Evolutionary conservation across 2,329 filamentous ascomycete genomes (phyloP).

Genomic region (Didymella arachidicola): DNA sequence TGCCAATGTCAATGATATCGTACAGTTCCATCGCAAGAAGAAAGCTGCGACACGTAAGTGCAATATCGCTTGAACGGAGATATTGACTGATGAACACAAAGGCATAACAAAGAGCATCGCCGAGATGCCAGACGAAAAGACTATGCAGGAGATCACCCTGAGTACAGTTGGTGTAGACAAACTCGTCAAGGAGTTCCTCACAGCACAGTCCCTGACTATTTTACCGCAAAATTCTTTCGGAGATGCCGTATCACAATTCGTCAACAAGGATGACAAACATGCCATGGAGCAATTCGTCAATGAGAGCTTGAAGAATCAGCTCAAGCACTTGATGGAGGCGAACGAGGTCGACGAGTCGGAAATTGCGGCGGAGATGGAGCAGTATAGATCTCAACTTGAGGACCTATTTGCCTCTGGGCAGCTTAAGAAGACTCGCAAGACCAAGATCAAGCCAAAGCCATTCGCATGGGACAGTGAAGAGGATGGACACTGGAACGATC

Average conservation of each 20-base stretch:
- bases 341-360: conserved; percentile 73
- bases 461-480: conserved; percentile 87
- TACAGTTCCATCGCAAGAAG: conserved; percentile 93
- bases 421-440: conserved; percentile 62
- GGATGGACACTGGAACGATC: conserved; percentile 84
- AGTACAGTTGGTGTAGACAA: conserved; percentile 88
- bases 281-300: conserved; percentile 70
- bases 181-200: conserved; percentile 86
- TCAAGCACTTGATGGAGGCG: conserved; percentile 57
- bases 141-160: conserved; percentile 67
- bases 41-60: conserved; percentile 54
- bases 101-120: conserved; percentile 59
- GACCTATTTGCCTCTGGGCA: conserved; percentile 72
- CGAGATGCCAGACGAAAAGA: conserved; percentile 69
- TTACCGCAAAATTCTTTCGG: conserved; percentile 91
- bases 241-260: conserved; percentile 90
- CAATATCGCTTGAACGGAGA: background rate
- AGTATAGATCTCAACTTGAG: conserved; percentile 73
- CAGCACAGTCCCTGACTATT: conserved; percentile 87
- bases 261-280: conserved; percentile 93
- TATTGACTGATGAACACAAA: conserved; percentile 7
- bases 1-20: conserved; percentile 91
- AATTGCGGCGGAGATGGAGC: conserved; percentile 76
- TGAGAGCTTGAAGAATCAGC: conserved; percentile 53
- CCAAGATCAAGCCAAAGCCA: conserved; percentile 76